A percentile compares a stretch with the other conserved stretches of the same genome.
phyloP scores from a whole-genome alignment of 2,329 filamentous ascomycete species.

The Rhinocladiella similis region DNA sequence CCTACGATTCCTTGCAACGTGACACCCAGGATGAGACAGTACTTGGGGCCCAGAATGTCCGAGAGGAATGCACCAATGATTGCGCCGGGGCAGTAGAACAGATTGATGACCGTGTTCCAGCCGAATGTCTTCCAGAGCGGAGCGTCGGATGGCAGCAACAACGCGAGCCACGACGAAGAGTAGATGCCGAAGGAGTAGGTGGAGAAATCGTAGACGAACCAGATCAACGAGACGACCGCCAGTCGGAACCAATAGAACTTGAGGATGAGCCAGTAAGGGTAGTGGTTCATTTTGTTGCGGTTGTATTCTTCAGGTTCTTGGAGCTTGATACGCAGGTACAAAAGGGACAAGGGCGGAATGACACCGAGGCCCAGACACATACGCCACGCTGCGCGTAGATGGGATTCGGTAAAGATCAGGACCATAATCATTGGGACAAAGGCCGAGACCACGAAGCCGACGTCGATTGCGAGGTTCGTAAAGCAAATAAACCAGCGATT shows the following conservation, averaged over 20 bases:
- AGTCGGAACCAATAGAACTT: slow-evolving; percentile 74
- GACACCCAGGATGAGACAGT: slow-evolving; percentile 71
- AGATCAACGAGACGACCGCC: slow-evolving; percentile 69
- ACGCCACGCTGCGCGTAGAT: slow-evolving; percentile 77
- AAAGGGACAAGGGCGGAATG: slow-evolving; percentile 71
- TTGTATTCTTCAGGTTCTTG: slow-evolving; percentile 78
- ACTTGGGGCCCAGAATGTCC: slow-evolving; percentile 76
- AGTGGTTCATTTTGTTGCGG: slow-evolving; percentile 67
- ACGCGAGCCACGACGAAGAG: slow-evolving; percentile 59
- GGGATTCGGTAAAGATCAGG: slow-evolving; percentile 58
- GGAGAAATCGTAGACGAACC: slow-evolving; percentile 88
- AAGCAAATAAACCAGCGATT: slow-evolving; percentile 91
- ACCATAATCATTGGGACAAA: slow-evolving; percentile 71
- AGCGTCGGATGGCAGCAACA: slow-evolving; percentile 62
- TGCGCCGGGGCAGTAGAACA: slow-evolving; percentile 85
- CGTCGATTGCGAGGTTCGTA: slow-evolving; percentile 84
- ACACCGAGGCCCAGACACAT: slow-evolving; percentile 75
- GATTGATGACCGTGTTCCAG: slow-evolving; percentile 84
- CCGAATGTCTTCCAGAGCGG: slow-evolving; percentile 77
- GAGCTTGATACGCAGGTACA: slow-evolving; percentile 70
- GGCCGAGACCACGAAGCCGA: slow-evolving; percentile 77
- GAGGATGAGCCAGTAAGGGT: slow-evolving; percentile 52
- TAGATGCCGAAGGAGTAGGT: slow-evolving; percentile 85
- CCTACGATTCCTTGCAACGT: slow-evolving; percentile 73
- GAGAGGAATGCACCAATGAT: slow-evolving; percentile 73